These are phyloP conservation scores for Waltiozyma sp. DNA, from an alignment of 1,139 yeast genomes.

Conservation along the genomic window DNA sequence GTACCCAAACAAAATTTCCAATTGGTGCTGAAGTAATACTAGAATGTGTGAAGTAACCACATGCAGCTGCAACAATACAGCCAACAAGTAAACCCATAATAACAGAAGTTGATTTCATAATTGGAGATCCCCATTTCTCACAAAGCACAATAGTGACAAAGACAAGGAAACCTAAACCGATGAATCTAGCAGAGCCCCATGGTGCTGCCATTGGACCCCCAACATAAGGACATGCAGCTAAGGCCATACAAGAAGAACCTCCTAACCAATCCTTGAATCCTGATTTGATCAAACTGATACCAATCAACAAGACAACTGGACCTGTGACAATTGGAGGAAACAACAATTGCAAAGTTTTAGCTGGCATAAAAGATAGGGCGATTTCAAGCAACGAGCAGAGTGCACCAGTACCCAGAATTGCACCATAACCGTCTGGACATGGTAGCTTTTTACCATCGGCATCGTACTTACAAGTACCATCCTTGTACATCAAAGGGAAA, in stretches of 20 bases:
- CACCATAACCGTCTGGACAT: conserved; percentile 86
- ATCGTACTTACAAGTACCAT: conserved; percentile 53
- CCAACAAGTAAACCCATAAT: conserved; percentile 77
- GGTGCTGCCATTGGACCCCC: conserved; percentile 43
- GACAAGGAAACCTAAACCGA: conserved; percentile 81
- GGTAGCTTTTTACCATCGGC: conserved; percentile 55
- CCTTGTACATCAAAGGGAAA: conserved; percentile 65
- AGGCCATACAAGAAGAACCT: conserved; percentile 58
- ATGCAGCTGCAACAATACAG: conserved; percentile 88
- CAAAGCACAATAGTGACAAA: conserved; percentile 61
- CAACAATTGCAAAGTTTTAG: conserved; percentile 52
- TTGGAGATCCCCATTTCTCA: conserved; percentile 85
- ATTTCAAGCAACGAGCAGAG: conserved; percentile 69
- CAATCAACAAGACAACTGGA: conserved; percentile 79
- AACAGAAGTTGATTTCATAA: conserved; percentile 88
- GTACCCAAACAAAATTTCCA: conserved; percentile 78
- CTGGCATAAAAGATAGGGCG: conserved; percentile 62
- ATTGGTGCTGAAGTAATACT: conserved; percentile 62
- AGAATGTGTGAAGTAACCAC: conserved; percentile 61
- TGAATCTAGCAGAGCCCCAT: conserved; percentile 81
- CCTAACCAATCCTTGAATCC: conserved; percentile 89
- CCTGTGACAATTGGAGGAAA: conserved; percentile 91
- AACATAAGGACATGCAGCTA: conserved; percentile 32
- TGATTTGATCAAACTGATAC: conserved; percentile 50
- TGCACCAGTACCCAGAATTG: conserved; percentile 62